Base-by-base conservation (phyloP, 2,329 filamentous ascomycete species). In the Taxawa tesnikishii region DNA sequence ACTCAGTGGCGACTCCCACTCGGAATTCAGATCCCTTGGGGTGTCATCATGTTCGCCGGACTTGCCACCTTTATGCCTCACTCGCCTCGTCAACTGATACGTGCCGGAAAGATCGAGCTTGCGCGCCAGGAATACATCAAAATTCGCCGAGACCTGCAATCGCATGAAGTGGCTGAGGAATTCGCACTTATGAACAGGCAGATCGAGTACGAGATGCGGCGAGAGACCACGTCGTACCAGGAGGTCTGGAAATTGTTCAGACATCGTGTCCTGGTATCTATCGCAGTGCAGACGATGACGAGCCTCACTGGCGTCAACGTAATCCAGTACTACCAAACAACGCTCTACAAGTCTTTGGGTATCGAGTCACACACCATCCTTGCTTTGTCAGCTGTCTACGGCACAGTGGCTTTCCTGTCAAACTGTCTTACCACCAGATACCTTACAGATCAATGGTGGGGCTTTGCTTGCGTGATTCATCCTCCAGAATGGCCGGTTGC, bases 281-380 rank as follows among this genome's bases (percentile, higher is more conserved):
- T 73, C 42, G 62, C 63, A 3, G 69, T 71, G 3, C 68, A 73
- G 48, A 70, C 67, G 3, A 68, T 73, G 63, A 73, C 68, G 0
- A 63, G 59, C 40, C 43, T 72, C 24, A 73, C 69, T 1, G 69
- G 69, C 8, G 65, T 72, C 23, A 73, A 73, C 42, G 68, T 72
- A 1, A 71, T 73, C 23, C 68, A 64, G 31, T 37, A 37, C 16
- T 37, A 37, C n/a, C 35, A 37, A 30, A 37, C 68, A 2, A 70
- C 62, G 8, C 48, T 72, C 0, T 73, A 70, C 49, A 65, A 67
- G 46, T 65, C 64, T 0, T 53, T 73, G 4, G 68, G 68, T 3
- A 69, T 73, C 29, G 51, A 50, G 6, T 49, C 58, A 2, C 57
- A 62, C 12, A 65, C 56, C 0, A 70, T 72, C 16, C 59, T 73